Conservation (phyloP, 805 yeast genomes). For the Starmera amethionina region DNA sequence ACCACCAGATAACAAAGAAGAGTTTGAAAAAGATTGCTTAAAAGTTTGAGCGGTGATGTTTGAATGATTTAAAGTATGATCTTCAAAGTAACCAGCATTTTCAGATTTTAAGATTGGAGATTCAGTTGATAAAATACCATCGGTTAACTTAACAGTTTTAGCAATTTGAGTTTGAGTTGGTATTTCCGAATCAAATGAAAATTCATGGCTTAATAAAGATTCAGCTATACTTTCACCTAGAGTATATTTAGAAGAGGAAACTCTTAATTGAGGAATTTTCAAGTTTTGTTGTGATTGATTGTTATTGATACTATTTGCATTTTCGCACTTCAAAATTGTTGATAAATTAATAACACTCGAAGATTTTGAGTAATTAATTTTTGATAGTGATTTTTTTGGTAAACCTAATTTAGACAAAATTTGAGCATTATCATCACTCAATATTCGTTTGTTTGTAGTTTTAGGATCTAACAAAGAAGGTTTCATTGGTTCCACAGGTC, state of each 20-base stretch:
- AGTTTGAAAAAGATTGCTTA: no score
- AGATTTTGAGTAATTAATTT: slow-evolving; percentile 18
- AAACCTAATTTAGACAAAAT: slow-evolving; percentile 6
- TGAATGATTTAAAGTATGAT: no score
- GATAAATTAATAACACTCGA: slow-evolving; percentile 18
- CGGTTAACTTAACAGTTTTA: slow-evolving; percentile 15
- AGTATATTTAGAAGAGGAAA: slow-evolving; percentile 16
- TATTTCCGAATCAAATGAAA: slow-evolving; percentile 18
- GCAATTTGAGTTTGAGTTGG: slow-evolving; percentile 17
- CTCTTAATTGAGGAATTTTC: slow-evolving; percentile 6
- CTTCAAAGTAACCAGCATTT: no score
- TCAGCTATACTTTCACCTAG: slow-evolving; percentile 7
- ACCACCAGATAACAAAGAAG: no score
- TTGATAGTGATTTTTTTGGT: slow-evolving; percentile 11
- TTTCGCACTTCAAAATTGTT: slow-evolving; percentile 9
- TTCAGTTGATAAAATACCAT: slow-evolving; percentile 6
- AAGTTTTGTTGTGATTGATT: background rate
- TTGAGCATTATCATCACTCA: slow-evolving; percentile 11
- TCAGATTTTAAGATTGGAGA: no score
- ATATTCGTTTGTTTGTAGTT: slow-evolving; percentile 6
- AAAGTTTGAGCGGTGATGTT: no score
- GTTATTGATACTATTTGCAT: background rate
- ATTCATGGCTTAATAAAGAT: slow-evolving; percentile 6
- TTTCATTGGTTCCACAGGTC: background rate
- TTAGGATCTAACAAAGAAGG: slow-evolving; percentile 17